These are phyloP conservation scores for Bocquillonia castaneifolia DNA, from an alignment of 441 rosid species.

Conservation along the genomic window DNA sequence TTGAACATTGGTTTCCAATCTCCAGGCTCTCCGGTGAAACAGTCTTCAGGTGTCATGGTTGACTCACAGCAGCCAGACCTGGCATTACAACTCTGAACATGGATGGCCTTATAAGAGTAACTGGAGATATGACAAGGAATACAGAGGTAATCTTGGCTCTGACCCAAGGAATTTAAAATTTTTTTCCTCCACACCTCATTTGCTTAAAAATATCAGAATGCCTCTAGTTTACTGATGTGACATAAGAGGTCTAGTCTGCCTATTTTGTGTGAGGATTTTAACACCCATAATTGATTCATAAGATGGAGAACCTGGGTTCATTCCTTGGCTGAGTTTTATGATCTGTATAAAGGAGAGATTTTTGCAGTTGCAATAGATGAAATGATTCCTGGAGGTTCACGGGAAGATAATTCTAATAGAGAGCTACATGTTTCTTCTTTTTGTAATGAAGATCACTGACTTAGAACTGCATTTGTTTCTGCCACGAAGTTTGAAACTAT, in stretches of 20 bases:
- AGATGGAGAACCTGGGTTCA: conserved; percentile 5
- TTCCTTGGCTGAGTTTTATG: conserved; percentile 1
- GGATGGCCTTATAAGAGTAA: background rate
- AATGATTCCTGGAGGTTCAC: background rate
- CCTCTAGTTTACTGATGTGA: background rate
- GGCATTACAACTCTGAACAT: conserved; percentile 68
- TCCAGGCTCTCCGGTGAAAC: conserved; percentile 78
- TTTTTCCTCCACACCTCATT: conserved; percentile 5
- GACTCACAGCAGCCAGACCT: conserved; percentile 92
- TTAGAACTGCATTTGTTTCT: conserved; percentile 4
- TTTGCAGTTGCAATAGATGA: conserved; percentile 16
- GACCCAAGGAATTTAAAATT: background rate
- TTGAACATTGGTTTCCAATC: conserved; percentile 84
- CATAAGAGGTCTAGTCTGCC: conserved; percentile 15
- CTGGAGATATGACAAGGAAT: background rate
- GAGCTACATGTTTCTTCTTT: conserved; percentile 14
- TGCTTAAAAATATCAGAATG: conserved; percentile 17
- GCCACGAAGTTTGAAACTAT: conserved; percentile 4
- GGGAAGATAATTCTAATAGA: conserved; percentile 11
- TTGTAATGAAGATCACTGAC: conserved; percentile 24
- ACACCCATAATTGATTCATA: background rate
- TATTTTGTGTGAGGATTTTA: background rate
- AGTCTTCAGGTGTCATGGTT: conserved; percentile 59
- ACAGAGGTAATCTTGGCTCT: conserved; percentile 10
- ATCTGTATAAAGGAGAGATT: conserved; percentile 14